Conservation (phyloP, 768 basidiomycete genomes). For the Pleurotus salmoneostramineus region DNA sequence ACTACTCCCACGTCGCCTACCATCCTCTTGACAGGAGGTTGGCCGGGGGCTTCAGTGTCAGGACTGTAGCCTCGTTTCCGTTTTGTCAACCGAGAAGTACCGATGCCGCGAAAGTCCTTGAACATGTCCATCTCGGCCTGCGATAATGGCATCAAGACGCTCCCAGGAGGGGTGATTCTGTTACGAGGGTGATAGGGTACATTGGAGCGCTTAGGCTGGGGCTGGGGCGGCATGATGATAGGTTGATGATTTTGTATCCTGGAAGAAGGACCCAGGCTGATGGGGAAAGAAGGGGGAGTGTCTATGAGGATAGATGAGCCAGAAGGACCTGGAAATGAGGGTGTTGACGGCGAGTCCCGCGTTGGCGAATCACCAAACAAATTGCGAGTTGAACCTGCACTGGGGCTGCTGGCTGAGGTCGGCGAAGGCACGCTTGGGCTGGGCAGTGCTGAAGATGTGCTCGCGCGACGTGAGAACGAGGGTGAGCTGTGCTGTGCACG, state of each 20-base stretch:
- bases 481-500: constrained; percentile 7
- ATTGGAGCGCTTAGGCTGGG: constrained; percentile 26
- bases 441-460: constrained; percentile 19
- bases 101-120: constrained; percentile 52
- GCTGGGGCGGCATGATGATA: constrained; percentile 27
- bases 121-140: constrained; percentile 57
- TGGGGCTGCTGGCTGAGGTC: constrained; percentile 5
- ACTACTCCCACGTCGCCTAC: constrained; percentile 72
- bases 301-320: constrained; percentile 21
- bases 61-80: constrained; percentile 41
- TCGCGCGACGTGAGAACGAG: constrained; percentile 21
- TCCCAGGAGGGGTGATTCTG: constrained; percentile 55
- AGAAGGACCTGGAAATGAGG: constrained; percentile 17
- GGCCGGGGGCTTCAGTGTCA: constrained; percentile 32
- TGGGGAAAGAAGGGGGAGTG: constrained; percentile 29
- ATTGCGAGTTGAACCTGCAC: constrained; percentile 1
- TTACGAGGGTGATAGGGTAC: constrained; percentile 64
- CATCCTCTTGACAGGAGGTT: constrained; percentile 44
- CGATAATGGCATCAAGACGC: constrained; percentile 64
- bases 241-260: constrained; percentile 21
- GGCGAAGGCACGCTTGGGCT: constrained; percentile 7
- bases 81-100: constrained; percentile 49
- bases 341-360: constrained; percentile 1
- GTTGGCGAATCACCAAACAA: constrained; percentile 6
- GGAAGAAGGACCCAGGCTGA: constrained; percentile 32